Conservation (phyloP, 805 yeast species). For the Ascoidea rubescens region DNA sequence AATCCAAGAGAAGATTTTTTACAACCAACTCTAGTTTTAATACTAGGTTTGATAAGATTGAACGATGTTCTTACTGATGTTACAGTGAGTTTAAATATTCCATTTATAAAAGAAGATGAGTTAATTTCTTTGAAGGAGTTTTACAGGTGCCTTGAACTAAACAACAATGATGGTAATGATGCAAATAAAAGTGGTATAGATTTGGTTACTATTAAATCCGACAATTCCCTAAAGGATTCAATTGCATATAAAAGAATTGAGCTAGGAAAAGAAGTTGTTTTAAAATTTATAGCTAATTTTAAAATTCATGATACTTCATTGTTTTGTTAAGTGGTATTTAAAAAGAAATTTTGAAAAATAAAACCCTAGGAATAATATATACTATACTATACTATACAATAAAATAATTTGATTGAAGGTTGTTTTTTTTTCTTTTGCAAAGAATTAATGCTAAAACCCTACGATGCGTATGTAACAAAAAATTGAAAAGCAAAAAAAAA, state of each 20-base stretch:
- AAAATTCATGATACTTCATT: slow-evolving; percentile 32
- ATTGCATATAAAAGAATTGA: slow-evolving; percentile 16
- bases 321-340: slow-evolving; percentile 19
- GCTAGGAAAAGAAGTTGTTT: slow-evolving; percentile 15
- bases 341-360: too few relatives aligned
- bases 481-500: too few relatives aligned
- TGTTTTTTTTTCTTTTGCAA: too few relatives aligned
- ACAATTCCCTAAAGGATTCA: too few relatives aligned
- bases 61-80: slow-evolving; percentile 42
- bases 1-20: slow-evolving; percentile 9
- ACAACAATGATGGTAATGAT: slow-evolving; percentile 4
- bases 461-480: too few relatives aligned
- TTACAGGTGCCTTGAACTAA: too few relatives aligned
- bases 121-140: slow-evolving; percentile 13
- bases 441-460: too few relatives aligned
- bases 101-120: slow-evolving; percentile 23
- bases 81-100: slow-evolving; percentile 44
- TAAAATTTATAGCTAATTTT: slow-evolving; percentile 16
- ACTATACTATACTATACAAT: background rate
- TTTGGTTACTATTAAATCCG: too few relatives aligned
- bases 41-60: slow-evolving; percentile 45
- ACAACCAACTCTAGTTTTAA: slow-evolving; percentile 28
- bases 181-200: slow-evolving; percentile 10
- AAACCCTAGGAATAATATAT: too few relatives aligned
- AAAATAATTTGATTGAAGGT: too few relatives aligned